phyloP scores from a whole-genome alignment of 2,329 filamentous ascomycete species.

The Apiospora rasikravindrae region DNA sequence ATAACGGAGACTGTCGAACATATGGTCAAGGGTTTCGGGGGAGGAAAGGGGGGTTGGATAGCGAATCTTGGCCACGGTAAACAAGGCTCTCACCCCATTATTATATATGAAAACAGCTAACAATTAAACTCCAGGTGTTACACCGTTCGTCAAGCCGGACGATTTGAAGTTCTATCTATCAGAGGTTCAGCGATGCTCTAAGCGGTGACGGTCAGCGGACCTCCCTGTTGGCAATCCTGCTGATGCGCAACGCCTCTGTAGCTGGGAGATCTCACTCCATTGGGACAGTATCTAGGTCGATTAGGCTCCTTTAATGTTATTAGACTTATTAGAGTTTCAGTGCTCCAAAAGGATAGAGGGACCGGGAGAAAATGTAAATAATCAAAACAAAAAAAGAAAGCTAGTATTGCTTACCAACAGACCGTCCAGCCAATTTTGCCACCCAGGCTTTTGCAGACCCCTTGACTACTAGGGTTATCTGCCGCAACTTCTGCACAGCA shows the following conservation, averaged over 20 bases:
- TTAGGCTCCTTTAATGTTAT: conserved; percentile 20
- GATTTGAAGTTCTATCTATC: conserved; percentile 93
- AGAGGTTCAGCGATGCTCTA: conserved; percentile 79
- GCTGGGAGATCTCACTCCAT: conserved; percentile 10
- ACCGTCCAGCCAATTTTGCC: conserved; percentile 60
- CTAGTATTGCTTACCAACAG: conserved; percentile 57
- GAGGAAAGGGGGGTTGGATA: conserved; percentile 87
- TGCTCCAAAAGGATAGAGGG: neutral
- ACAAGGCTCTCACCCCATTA: conserved; percentile 35
- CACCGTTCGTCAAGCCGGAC: conserved; percentile 91
- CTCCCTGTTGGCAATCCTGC: neutral
- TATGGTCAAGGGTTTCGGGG: conserved; percentile 86
- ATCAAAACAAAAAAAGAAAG: neutral
- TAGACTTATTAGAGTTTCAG: conserved; percentile 24
- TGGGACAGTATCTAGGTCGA: conserved; percentile 21
- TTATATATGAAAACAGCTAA: neutral
- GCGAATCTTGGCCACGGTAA: conserved; percentile 93
- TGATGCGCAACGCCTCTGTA: neutral
- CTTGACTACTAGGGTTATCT: conserved; percentile 64
- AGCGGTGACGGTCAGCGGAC: conserved; percentile 36
- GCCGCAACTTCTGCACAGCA: conserved; percentile 68
- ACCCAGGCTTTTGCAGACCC: conserved; percentile 66
- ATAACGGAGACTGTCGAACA: conserved; percentile 84
- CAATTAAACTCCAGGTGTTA: conserved; percentile 70
- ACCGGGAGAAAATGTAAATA: conserved; percentile 1